A percentile compares a stretch with the other conserved stretches of the same genome.
Evolutionary conservation across 768 basidiomycete species (phyloP).

Genomic region (Pholiota molesta): DNA sequence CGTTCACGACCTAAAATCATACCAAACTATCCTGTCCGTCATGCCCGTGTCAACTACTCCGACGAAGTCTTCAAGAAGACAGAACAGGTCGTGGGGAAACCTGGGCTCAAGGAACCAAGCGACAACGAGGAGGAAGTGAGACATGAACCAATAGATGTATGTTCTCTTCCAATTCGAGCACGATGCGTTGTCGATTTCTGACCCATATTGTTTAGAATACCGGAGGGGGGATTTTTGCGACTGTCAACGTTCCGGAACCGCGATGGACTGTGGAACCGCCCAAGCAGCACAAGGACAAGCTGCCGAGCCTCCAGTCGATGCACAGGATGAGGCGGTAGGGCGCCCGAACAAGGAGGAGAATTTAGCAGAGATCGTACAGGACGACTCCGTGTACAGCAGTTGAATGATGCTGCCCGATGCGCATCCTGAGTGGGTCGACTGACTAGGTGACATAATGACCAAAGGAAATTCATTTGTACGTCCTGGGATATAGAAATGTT

Average conservation of each 20-base stretch:
- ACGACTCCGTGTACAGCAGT: background rate
- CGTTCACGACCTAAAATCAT: background rate
- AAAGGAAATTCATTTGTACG: too few relatives aligned
- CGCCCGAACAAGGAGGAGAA: background rate
- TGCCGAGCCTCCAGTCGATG: background rate
- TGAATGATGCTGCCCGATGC: too few relatives aligned
- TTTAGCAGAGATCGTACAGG: background rate
- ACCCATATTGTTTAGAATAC: background rate
- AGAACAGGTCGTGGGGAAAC: slow-evolving; percentile 22
- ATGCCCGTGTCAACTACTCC: slow-evolving; percentile 25
- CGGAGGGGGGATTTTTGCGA: background rate
- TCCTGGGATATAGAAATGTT: too few relatives aligned
- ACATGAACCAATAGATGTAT: slow-evolving; percentile 22
- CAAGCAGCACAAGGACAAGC: background rate
- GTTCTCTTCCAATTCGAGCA: background rate
- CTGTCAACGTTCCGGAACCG: background rate
- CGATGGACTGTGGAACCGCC: background rate
- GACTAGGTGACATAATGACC: too few relatives aligned
- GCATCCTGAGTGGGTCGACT: too few relatives aligned
- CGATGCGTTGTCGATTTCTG: background rate
- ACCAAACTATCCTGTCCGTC: background rate
- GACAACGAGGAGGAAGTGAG: slow-evolving; percentile 27
- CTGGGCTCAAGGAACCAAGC: slow-evolving; percentile 21
- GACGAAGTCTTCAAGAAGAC: slow-evolving; percentile 28
- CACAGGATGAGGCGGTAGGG: background rate